Evolutionary conservation across 106 monocot species (phyloP), one percentile per base, ranked within the genome.

Genomic region (Hemerocallis citrina): DNA sequence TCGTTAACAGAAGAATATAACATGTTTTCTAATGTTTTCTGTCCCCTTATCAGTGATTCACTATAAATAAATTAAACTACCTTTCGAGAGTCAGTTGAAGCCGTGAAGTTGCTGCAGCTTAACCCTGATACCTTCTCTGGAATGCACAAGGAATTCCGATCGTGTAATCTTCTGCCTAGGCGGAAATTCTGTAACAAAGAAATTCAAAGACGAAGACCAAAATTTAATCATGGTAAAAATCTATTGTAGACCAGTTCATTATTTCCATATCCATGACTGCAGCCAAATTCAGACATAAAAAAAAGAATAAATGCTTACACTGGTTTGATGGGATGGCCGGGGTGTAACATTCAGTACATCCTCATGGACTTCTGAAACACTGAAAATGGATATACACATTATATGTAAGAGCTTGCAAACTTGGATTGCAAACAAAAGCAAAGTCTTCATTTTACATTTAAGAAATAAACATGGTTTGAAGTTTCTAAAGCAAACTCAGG

Each of bases 301-400:
- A 16, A 16, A 15, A 59, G 14, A 55, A 59, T 16, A 29, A 70
- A 40, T 14, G 16, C 83, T 75, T 79, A 83, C 83, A 56, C 71
- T 67, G 39, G 63, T 71, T 27, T 75, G 51, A 45, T 75, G 52
- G 25, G 83, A 83, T 34, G 72, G 38, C 55, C 78, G 78, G 57
- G 83, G 83, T n/a, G 83, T 70, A 22, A 68, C 59, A 60, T 83
- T 79, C 48, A 78, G 34, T 34, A 79, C 27, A 54, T 83, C 71
- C 54, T 75, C 83, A 67, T 54, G 48, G 23, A 61, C 64, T 25
- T 61, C 67, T 46, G 67, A 83, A 63, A 83, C 38, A 24, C 83
- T 83, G 67, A 71, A 75, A 66, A 38, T 30, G 33, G 41, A 34
- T 7, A 52, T 24, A 23, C 17, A 52, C n/a, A 31, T 39, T 20